Percentiles rank a stretch among this genome's conserved stretches.
phyloP scores from a whole-genome alignment of 163 green algal genomes.

The Chlamydomonas reinhardtii region DNA sequence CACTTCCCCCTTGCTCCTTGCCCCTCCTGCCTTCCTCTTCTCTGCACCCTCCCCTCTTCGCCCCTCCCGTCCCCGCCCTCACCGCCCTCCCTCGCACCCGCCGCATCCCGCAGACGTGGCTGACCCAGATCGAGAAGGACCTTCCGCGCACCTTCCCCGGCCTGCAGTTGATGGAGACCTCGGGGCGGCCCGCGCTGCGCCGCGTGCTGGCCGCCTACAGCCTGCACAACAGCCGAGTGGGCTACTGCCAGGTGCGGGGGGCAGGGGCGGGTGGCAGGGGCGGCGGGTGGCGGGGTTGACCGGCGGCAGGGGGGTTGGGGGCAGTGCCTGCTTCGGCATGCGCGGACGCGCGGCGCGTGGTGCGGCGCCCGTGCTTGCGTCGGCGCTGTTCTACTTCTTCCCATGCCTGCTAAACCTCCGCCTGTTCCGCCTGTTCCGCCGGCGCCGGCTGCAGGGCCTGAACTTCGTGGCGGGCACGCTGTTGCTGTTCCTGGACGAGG shows the following conservation, averaged over 20 bases:
- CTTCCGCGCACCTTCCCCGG: conserved; percentile 77
- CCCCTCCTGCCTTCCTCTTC: too few relatives aligned
- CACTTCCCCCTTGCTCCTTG: too few relatives aligned
- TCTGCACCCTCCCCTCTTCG: not conserved
- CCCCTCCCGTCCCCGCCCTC: not conserved
- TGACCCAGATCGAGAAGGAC: conserved; percentile 85
- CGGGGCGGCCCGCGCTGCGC: conserved; percentile 68
- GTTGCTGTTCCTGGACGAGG: conserved; percentile 82
- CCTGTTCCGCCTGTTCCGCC: too few relatives aligned
- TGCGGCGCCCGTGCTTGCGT: too few relatives aligned
- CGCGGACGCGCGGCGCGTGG: too few relatives aligned
- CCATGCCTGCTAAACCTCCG: too few relatives aligned
- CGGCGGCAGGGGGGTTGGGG: not conserved
- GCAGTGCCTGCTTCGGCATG: too few relatives aligned
- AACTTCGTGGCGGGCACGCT: conserved; percentile 86
- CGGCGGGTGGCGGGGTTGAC: not conserved
- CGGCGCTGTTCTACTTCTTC: too few relatives aligned
- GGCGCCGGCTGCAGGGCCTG: conserved; percentile 80
- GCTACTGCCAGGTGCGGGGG: conserved; percentile 93
- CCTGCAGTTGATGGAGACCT: conserved; percentile 73
- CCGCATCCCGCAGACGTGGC: conserved; percentile 50
- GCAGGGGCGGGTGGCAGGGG: not conserved
- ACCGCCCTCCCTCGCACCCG: too few relatives aligned
- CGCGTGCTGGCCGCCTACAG: conserved; percentile 87
- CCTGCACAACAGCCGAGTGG: conserved; percentile 84